Evolutionary conservation across 2,329 filamentous ascomycete species (phyloP).

Genomic region (Aspergillus amoenus): DNA sequence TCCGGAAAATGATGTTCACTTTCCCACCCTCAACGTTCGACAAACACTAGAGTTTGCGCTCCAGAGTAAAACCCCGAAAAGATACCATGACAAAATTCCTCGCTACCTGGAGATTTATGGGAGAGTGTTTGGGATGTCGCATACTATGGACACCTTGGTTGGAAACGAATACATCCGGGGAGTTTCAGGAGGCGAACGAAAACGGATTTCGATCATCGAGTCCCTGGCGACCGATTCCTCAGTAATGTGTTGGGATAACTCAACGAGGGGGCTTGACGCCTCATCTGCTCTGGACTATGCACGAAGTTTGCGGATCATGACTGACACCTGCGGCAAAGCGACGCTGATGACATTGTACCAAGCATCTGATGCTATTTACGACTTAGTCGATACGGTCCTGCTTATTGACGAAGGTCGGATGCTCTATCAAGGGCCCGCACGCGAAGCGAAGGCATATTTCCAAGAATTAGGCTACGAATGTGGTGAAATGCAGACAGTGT

Average conservation of each 20-base stretch:
- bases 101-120: slow-evolving; percentile 66
- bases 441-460: slow-evolving; percentile 61
- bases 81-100: slow-evolving; percentile 59
- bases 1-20: slow-evolving; percentile 69
- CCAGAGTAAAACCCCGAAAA: slow-evolving; percentile 67
- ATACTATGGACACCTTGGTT: slow-evolving; percentile 69
- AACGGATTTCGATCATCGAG: slow-evolving; percentile 72
- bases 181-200: slow-evolving; percentile 72
- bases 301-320: slow-evolving; percentile 65
- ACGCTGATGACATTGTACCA: slow-evolving; percentile 68
- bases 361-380: slow-evolving; percentile 64
- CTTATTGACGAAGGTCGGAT: slow-evolving; percentile 69
- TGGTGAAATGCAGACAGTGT: slow-evolving; percentile 62
- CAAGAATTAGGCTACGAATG: slow-evolving; percentile 60
- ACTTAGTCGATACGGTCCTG: slow-evolving; percentile 72
- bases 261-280: slow-evolving; percentile 69
- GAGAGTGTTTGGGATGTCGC: slow-evolving; percentile 70
- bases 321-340: slow-evolving; percentile 66
- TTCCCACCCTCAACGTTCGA: slow-evolving; percentile 68
- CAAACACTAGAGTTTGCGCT: slow-evolving; percentile 71
- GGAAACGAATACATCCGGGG: slow-evolving; percentile 56
- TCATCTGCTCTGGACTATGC: slow-evolving; percentile 73
- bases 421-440: slow-evolving; percentile 59
- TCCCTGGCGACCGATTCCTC: slow-evolving; percentile 68
- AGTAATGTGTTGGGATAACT: slow-evolving; percentile 73